Evolutionary conservation across 2,329 filamentous ascomycete species (phyloP).

Genomic region (Colletotrichum tofieldiae): DNA sequence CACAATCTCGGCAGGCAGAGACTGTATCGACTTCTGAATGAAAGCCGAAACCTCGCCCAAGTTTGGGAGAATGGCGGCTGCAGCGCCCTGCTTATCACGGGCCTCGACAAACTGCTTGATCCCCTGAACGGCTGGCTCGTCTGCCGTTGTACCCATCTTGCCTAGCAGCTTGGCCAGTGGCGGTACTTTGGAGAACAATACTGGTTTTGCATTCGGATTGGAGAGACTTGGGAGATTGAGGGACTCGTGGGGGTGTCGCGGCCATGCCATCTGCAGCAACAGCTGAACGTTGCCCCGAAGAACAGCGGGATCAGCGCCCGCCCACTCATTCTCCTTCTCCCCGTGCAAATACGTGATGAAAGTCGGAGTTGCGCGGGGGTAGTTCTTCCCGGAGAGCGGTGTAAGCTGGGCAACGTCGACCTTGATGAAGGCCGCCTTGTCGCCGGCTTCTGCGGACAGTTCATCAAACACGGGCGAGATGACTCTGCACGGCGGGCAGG

Average conservation of each 20-base stretch:
- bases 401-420: slow-evolving; percentile 80
- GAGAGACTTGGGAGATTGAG: slow-evolving; percentile 81
- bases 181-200: slow-evolving; percentile 83
- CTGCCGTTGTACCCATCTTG: slow-evolving; percentile 80
- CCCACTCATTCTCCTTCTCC: slow-evolving; percentile 84
- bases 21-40: slow-evolving; percentile 68
- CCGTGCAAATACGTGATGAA: slow-evolving; percentile 89
- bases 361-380: slow-evolving; percentile 85
- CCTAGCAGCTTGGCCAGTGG: slow-evolving; percentile 85
- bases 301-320: slow-evolving; percentile 78
- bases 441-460: slow-evolving; percentile 80
- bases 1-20: slow-evolving; percentile 74
- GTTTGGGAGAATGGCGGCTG: slow-evolving; percentile 80
- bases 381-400: slow-evolving; percentile 63
- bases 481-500: slow-evolving; percentile 86
- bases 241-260: slow-evolving; percentile 81
- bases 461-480: slow-evolving; percentile 88
- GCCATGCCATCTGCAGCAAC: slow-evolving; percentile 81
- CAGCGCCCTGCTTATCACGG: slow-evolving; percentile 70
- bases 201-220: slow-evolving; percentile 73
- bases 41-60: slow-evolving; percentile 76
- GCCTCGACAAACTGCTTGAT: slow-evolving; percentile 81
- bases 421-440: slow-evolving; percentile 82
- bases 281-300: slow-evolving; percentile 81
- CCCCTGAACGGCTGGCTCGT: slow-evolving; percentile 72